Percentiles rank a stretch among this genome's conserved stretches.
Evolutionary conservation across 768 basidiomycete genomes (phyloP).

Genomic region (Psilocybe subaeruginosa): DNA sequence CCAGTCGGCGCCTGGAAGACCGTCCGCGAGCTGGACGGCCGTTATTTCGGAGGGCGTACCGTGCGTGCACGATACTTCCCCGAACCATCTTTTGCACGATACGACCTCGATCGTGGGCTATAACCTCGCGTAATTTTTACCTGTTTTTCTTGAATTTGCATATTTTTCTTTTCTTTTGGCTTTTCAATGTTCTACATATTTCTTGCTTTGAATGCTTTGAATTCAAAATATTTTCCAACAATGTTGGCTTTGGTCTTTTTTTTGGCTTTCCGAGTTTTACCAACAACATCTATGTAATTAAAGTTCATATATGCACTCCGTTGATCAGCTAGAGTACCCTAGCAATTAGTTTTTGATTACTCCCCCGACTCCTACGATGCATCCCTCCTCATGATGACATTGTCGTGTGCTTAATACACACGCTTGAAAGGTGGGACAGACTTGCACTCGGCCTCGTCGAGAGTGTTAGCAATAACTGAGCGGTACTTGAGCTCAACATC

Average conservation of each 20-base stretch:
- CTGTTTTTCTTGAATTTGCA: slow-evolving; percentile 9
- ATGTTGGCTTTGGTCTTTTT: slow-evolving; percentile 12
- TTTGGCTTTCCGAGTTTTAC: slow-evolving; percentile 7
- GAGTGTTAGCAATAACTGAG: slow-evolving; percentile 78
- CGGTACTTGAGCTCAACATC: slow-evolving; percentile 92
- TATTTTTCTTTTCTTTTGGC: background rate
- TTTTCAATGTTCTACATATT: background rate
- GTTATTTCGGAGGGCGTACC: slow-evolving; percentile 87
- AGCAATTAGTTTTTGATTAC: slow-evolving; percentile 19
- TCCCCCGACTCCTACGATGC: slow-evolving; percentile 3
- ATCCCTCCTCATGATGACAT: background rate
- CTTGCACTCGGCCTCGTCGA: slow-evolving; percentile 98
- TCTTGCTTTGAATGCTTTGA: slow-evolving; percentile 12
- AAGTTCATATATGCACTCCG: slow-evolving; percentile 9
- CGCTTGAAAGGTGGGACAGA: slow-evolving; percentile 97
- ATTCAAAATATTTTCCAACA: background rate
- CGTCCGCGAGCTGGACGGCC: slow-evolving; percentile 89
- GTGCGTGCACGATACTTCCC: slow-evolving; percentile 85
- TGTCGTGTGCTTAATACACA: slow-evolving; percentile 64
- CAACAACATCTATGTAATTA: slow-evolving; percentile 19
- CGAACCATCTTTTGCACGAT: slow-evolving; percentile 54
- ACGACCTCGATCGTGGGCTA: slow-evolving; percentile 52
- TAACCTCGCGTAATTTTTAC: slow-evolving; percentile 6
- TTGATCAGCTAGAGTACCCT: slow-evolving; percentile 4
- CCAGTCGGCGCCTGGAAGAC: slow-evolving; percentile 97